Evolutionary conservation across 306 rosid genomes (phyloP).

Genomic region (Vicia faba): DNA sequence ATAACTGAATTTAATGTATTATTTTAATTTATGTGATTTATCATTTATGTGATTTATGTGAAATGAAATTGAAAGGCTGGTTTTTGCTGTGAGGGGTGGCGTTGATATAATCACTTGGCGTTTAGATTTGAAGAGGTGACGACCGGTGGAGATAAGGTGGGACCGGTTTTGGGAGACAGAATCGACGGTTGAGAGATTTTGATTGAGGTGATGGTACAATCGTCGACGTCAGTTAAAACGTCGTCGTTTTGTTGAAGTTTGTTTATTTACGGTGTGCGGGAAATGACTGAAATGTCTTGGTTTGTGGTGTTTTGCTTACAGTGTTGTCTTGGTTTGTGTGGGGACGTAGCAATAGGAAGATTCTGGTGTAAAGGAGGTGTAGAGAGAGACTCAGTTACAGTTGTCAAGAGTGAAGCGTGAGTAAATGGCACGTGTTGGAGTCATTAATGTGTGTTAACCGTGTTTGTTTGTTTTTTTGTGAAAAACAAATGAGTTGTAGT

Average conservation of each 20-base stretch:
- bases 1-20: constrained; percentile 1
- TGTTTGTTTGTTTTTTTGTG: too few species aligned
- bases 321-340: not conserved
- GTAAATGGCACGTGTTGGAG: constrained; percentile 41
- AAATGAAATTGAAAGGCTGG: constrained; percentile 39
- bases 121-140: constrained; percentile 39
- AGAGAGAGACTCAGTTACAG: constrained; percentile 37
- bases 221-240: constrained; percentile 35
- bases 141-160: constrained; percentile 38
- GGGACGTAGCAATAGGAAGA: constrained; percentile 35
- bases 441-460: too few species aligned
- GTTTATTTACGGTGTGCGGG: not conserved
- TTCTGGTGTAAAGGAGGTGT: constrained; percentile 26
- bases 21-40: not conserved
- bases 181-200: constrained; percentile 39
- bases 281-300: constrained; percentile 37
- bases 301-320: not conserved
- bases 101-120: constrained; percentile 36
- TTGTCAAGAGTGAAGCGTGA: not conserved
- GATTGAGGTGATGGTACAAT: too few species aligned
- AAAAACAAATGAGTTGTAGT: too few species aligned
- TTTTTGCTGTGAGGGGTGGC: constrained; percentile 41
- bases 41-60: not conserved
- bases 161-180: constrained; percentile 1
- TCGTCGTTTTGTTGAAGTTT: constrained; percentile 41